Evolutionary conservation across 768 basidiomycete species (phyloP), one percentile per base, ranked within the genome.

Genomic region (Termitomyces sp.): DNA sequence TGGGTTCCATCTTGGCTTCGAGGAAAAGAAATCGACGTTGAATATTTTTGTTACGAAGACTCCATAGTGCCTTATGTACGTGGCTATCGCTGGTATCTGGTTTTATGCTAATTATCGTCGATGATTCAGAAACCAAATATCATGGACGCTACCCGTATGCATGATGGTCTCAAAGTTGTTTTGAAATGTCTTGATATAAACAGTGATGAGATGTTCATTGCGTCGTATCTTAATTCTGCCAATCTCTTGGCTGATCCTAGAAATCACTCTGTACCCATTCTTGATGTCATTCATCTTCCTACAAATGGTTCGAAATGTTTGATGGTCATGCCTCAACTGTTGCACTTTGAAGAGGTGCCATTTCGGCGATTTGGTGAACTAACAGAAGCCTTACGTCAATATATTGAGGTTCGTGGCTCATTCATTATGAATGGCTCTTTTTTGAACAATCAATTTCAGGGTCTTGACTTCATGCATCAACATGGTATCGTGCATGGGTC

Each of bases 1-100:
- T 65, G 65, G 65, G 44, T 56, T 16, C 62, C 63, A 27, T 64
- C 62, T 8, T 67, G 62, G 59, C 50, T 24, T 24, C 22, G 43
- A 44, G 22, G 20, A 13, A 42, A 44, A 24, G 43, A 44, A 24
- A 24, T 24, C 13, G 22, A 14, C 43, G 20, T 24, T 14, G 12
- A 22, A 44, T 44, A 44, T 13, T 14, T 14, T 13, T 13, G 22
- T 24, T 14, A 24, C 22, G 22, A 44, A 44, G 22, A 8, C 18
- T 39, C 39, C 39, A 18, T 18, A 39, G 4, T 39, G 43, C 22
- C 22, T 43, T 43, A 4, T 22, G 40, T 42, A 12, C 40, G 40
- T 42, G 40, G 5, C 9, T 44, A 13, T 6, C 30, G 30, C 7
- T 30, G 7, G 30, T n/a, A 30, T 6, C 5, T 13, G 22, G 12